A percentile compares a stretch with the other conserved stretches of the same genome.
These are phyloP conservation scores for Penicillium verrucosum DNA, from an alignment of 2,329 filamentous ascomycete genomes.

Conservation along the genomic window DNA sequence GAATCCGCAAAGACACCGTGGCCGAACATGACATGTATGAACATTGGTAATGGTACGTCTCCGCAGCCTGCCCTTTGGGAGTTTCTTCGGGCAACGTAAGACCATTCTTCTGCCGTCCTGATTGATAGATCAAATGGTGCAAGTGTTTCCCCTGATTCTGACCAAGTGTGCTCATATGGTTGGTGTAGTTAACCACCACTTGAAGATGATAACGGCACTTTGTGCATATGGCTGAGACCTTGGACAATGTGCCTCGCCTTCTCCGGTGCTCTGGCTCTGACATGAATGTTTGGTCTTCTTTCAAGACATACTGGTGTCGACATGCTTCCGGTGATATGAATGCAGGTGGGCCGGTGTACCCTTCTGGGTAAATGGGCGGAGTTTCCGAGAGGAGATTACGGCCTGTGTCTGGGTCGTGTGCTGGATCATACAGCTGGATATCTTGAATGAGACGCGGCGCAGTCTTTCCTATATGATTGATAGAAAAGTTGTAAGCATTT, in stretches of 20 bases:
- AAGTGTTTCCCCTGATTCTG: conserved; percentile 52
- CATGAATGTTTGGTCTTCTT: conserved; percentile 53
- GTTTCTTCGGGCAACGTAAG: conserved; percentile 21
- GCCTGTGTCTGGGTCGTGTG: conserved; percentile 43
- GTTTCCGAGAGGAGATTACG: conserved; percentile 58
- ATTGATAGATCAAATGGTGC: conserved; percentile 58
- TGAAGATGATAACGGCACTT: conserved; percentile 62
- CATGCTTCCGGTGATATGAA: conserved; percentile 49
- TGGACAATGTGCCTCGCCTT: conserved; percentile 49
- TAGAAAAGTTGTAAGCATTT: conserved; percentile 1
- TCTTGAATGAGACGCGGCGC: conserved; percentile 49
- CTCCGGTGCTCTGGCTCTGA: conserved; percentile 41
- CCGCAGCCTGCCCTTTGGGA: conserved; percentile 35
- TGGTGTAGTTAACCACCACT: conserved; percentile 53
- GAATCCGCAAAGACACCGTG: conserved; percentile 51
- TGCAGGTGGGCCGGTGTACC: conserved; percentile 34
- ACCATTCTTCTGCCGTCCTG: conserved; percentile 32
- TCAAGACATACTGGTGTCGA: conserved; percentile 58
- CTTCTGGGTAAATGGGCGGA: conserved; percentile 50
- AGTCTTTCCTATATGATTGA: conserved; percentile 46
- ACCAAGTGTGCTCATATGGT: conserved; percentile 43
- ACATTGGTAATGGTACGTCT: conserved; percentile 56
- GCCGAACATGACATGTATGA: conserved; percentile 57
- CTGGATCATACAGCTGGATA: conserved; percentile 44
- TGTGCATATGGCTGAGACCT: conserved; percentile 59